Base-by-base conservation (phyloP, 2,329 filamentous ascomycete species). In the Colletotrichum salicis region DNA sequence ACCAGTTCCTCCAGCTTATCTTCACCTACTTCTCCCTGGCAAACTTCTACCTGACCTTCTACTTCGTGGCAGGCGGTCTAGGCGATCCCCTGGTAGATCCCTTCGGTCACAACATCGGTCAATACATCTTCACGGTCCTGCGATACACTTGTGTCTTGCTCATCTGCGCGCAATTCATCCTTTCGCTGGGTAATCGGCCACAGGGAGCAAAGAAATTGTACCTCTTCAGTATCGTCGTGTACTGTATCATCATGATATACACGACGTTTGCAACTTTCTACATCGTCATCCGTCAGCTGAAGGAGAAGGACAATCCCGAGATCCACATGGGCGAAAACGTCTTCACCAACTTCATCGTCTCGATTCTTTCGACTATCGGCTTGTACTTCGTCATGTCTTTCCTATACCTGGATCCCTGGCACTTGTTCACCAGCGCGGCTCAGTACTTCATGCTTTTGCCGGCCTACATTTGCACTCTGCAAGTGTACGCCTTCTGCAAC, bases 41-140 rank as follows among this genome's bases (percentile, higher is more conserved):
- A 82, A 99, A 99, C 86, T 99, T 98, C 87, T 99, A 98, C 82
- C 91, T 99, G 64, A 97, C 95, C 70, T 99, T 99, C 84, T 99
- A 95, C 88, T 99, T 99, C 85, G 92, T 99, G 75, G 95, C 95
- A 27, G 96, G 96, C 55, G 97, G 95, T 52, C 88, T 99, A 19
- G 89, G 93, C 0, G 94, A 98, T 77, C 85, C 89, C 0, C 85
- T 86, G 31, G 86, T 97, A 75, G 96, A 99, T 81, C 97, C 97
- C 0, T 99, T 99, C 76, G 95, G 95, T 19, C 93, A 97, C 82
- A 88, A 91, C 74, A 92, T 97, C 74, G 96, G 94, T 60, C 90
- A 90, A 75, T 90, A 93, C 83, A 93, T 99, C 80, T 99, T 98
- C 83, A 89, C 91, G 73, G 87, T 98, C 71, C 85, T 99, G 52